These are phyloP conservation scores for Aspergillus glaucus DNA, from an alignment of 2,329 filamentous ascomycete species.

Conservation along the genomic window DNA sequence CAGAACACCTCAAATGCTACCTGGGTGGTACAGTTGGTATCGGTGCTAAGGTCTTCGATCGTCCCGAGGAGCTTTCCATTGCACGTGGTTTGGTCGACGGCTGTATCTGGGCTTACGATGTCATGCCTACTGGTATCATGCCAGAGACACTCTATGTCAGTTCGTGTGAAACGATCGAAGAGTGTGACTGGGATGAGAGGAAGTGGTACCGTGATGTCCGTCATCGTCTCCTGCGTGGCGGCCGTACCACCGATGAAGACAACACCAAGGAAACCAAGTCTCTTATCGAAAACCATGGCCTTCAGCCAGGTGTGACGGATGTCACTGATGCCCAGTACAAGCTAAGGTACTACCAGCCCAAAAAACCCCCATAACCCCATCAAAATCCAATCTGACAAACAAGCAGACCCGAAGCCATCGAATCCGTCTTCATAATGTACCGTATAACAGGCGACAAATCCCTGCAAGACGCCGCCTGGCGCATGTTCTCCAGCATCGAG, in stretches of 20 bases:
- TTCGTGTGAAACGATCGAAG: conserved; percentile 39
- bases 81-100: conserved; percentile 53
- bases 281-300: conserved; percentile 13
- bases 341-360: conserved; percentile 18
- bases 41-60: conserved; percentile 52
- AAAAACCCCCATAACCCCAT: not conserved
- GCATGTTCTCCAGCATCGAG: conserved; percentile 45
- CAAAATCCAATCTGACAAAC: not conserved
- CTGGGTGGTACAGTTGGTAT: conserved; percentile 57
- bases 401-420: conserved; percentile 50
- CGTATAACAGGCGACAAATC: conserved; percentile 51
- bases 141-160: conserved; percentile 52
- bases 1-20: conserved; percentile 56
- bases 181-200: conserved; percentile 51
- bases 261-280: conserved; percentile 13
- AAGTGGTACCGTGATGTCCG: conserved; percentile 28
- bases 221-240: conserved; percentile 7
- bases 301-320: conserved; percentile 24
- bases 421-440: conserved; percentile 57
- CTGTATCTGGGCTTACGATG: conserved; percentile 57
- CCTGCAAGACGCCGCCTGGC: conserved; percentile 43
- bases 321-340: conserved; percentile 24
- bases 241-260: conserved; percentile 10
- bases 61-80: conserved; percentile 49
- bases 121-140: conserved; percentile 55